Evolutionary conservation across 163 green algal species (phyloP), one percentile per base, ranked within the genome.

Genomic region (Scenedesmus sp.): DNA sequence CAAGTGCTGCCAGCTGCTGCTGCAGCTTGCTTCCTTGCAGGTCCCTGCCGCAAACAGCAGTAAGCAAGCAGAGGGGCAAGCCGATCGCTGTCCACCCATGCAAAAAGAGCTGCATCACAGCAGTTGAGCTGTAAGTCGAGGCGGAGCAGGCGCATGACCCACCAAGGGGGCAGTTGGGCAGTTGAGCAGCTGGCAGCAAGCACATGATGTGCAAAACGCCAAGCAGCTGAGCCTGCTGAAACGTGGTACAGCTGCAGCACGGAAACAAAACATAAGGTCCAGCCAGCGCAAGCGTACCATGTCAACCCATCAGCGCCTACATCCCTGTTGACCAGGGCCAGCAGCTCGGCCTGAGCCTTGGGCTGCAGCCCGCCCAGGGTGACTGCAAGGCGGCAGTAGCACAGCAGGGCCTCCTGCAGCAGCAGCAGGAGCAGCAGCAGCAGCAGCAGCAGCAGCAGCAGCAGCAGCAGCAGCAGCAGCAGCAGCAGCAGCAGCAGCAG

Each of bases 1-100:
- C 61, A 10, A 90, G 85, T 26, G 85, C 46, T 43, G 87, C 87
- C 37, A 87, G 87, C 78, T 81, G 53, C 87, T 91, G 79, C 24
- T 91, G 87, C 87, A 84, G 87, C 78, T 87, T 82, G 56, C 59
- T 90, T 24, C 65, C 72, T 51, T 85, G 72, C n/a, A 90, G 35
- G 49, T 90, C 85, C 85, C 85, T 90, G 85, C 26, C 51, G 7
- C 49, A 0, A 22, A 12, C n/a, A 46, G 33, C 33, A 16, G 40
- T 40, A 40, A 46, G 73, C 35, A 81, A 37, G 2, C 18, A 37
- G 13, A 44, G 18, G 65, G 65, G 65, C 30, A 12, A 4, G 65
- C 65, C 6, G 7, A 53, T 53, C 46, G 10, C 46, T 16, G 46
- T 10, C 46, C 46, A 53, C 12, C 24, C 61, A 73, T 73, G 61